Base-by-base conservation (phyloP, 805 yeast genomes). In the Metschnikowia bowlesiae region DNA sequence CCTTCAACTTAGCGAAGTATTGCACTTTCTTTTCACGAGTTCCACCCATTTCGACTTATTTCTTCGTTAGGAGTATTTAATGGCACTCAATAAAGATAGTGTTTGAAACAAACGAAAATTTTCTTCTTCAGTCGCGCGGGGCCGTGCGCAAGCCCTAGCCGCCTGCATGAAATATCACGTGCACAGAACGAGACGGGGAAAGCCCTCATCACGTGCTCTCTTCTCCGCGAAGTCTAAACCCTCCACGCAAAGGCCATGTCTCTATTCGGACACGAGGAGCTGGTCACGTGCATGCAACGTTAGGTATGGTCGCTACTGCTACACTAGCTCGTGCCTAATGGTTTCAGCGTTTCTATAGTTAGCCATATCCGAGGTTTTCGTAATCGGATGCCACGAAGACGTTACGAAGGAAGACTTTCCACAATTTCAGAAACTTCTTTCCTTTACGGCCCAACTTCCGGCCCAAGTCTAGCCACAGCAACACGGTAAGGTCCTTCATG, bases 31-130 rank as follows among this genome's bases (percentile, higher is more conserved):
- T 92, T 73, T 89, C 98, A 82, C 96, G 92, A 81, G 87, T 75
- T 82, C 97, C 97, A 91, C 98, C 99, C 99, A 94, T 94, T 87
- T 90, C 98, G 91, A 89, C 89, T 85, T 77, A 63, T 56, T 58
- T 65, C 58, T 64, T 59, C 83, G 90, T 79, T 83, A 87, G 96
- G 96, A 77, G 85, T 83, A 85, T 89, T 89, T 88, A 89, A 89
- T 94, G 78, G 77, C 64, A 70, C 75, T 67, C 66, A 62, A 61
- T 56, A 55, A 53, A 56, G 60, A 58, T 58, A 46, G 22, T 39
- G 55, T 37, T 30, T 6, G 22, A 38, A 18, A 31, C 28, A 14
- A 42, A 14, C 33, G 51, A 48, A 56, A 51, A 49, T 47, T 56
- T 52, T 50, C 32, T n/a, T 14, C 34, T 14, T 18, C 29, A 39